Conservation (phyloP, 2,329 filamentous ascomycete species). For the Colletotrichum gloeosporioides region DNA sequence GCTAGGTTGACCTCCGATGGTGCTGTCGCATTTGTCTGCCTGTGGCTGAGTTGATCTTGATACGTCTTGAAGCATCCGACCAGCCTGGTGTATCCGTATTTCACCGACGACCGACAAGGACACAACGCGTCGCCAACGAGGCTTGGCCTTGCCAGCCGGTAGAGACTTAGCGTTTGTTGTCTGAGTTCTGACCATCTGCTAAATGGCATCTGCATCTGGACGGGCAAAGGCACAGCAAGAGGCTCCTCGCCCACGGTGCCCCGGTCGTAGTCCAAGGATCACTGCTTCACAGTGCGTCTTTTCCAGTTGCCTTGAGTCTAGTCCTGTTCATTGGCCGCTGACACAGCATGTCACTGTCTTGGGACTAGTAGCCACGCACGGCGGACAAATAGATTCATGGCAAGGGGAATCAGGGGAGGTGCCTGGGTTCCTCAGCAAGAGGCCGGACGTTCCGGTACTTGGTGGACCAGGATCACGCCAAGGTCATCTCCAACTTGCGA, state of each 20-base stretch:
- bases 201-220: background rate
- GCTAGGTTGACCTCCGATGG: background rate
- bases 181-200: background rate
- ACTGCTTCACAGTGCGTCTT: background rate
- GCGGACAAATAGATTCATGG: background rate
- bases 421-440: background rate
- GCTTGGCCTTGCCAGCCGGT: background rate
- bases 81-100: background rate
- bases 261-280: background rate
- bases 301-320: background rate
- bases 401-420: background rate
- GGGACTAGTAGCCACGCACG: background rate
- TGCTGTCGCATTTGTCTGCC: background rate
- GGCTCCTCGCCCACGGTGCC: background rate
- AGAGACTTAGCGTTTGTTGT: background rate
- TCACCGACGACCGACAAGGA: background rate
- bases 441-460: conserved; percentile 12
- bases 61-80: background rate
- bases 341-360: background rate
- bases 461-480: background rate
- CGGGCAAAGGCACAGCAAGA: background rate
- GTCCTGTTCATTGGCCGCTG: background rate
- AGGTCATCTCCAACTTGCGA: background rate
- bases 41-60: background rate
- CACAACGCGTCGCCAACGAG: background rate